Evolutionary conservation across 768 basidiomycete genomes (phyloP).

Genomic region (Pulveroboletus sp.): DNA sequence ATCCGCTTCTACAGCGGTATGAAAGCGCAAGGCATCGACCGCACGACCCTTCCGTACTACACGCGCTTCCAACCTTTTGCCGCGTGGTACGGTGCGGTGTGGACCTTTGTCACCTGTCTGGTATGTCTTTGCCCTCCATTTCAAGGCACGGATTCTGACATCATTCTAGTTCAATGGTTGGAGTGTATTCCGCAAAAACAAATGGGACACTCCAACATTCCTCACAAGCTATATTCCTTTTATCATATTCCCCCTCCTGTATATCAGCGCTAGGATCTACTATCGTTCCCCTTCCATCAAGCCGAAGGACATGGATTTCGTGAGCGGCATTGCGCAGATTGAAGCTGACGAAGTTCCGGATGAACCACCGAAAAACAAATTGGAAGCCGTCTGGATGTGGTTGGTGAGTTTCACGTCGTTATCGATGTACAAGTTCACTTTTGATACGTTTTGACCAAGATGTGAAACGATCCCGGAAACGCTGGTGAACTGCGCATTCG

Average conservation of each 20-base stretch:
- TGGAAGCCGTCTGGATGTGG: constrained; percentile 75
- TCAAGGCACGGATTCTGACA: constrained; percentile 24
- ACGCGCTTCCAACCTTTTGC: no score
- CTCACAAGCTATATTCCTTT: constrained; percentile 80
- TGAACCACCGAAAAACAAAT: constrained; percentile 62
- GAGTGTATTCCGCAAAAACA: constrained; percentile 47
- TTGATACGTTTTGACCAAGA: constrained; percentile 15
- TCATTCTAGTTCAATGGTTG: constrained; percentile 46
- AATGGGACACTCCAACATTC: constrained; percentile 62
- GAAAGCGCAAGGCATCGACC: no score
- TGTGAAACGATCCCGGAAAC: constrained; percentile 11
- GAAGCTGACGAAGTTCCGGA: no score
- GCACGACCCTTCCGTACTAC: no score
- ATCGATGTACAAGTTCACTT: background rate
- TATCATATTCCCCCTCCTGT: constrained; percentile 72
- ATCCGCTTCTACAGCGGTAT: no score
- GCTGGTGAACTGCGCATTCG: no score
- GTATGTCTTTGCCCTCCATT: constrained; percentile 39
- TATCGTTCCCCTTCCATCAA: constrained; percentile 20
- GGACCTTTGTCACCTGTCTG: constrained; percentile 50
- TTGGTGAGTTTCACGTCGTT: constrained; percentile 48
- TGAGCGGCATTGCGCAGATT: constrained; percentile 62
- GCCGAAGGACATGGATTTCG: constrained; percentile 80
- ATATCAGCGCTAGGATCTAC: constrained; percentile 52
- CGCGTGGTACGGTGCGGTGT: constrained; percentile 47